Evolutionary conservation across 345 rosid genomes (phyloP), one percentile per base, ranked within the genome.

Genomic region (Carallia brachiata): DNA sequence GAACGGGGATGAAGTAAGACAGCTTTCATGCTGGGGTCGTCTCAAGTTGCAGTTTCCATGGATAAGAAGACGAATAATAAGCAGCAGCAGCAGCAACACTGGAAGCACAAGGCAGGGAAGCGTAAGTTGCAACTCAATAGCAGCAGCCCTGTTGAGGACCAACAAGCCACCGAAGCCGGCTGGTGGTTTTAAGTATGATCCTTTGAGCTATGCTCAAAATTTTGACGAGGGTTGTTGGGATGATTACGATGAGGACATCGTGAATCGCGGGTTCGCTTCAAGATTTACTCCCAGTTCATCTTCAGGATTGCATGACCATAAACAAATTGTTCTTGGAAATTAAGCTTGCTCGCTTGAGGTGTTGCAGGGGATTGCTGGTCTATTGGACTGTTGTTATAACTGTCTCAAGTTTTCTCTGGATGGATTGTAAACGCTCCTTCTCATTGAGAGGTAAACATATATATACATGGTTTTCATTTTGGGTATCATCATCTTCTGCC

Each of bases 181-280:
- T 2, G 82, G 80, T 59, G 80, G 81, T 27, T 84, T 77, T 75
- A 71, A 65, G 79, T 84, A 84, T 36, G 85, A 82, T 58, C 82
- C 81, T 62, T 52, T 82, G 57, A 79, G 84, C 68, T 84, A 80
- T 71, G 84, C 84, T 72, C 82, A 82, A 27, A 84, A 82, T 72
- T 84, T 84, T 47, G 85, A 84, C 62, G 76, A 82, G 0, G 77
- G 85, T 1, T 70, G 62, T 50, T 71, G 75, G 61, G 80, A 79
- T 68, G 81, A 82, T 52, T 75, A 71, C 48, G 18, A 7, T 55
- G 76, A 62, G 44, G 78, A 66, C 55, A 55, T 69, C n/a, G 2
- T 69, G 17, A 57, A 71, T 66, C 80, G 72, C 7, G 75, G 84
- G 12, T 84, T 84, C 73, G 79, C 84, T 66, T 75, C 84, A 19